Percentiles rank a stretch among this genome's conserved stretches.
Conservation (phyloP, 129 eudicot genomes). For the Calendula officinalis region DNA sequence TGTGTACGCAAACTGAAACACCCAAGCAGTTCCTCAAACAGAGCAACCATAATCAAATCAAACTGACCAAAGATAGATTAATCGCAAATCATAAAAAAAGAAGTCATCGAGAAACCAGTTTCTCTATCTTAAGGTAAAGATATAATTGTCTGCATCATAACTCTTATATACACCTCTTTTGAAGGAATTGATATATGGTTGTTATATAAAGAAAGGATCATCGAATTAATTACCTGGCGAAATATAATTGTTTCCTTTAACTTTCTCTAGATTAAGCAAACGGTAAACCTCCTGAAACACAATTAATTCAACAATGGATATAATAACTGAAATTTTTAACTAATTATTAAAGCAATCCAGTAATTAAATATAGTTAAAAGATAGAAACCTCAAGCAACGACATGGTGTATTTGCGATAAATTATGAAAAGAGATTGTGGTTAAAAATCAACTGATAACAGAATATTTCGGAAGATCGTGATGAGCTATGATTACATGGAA, state of each 20-base stretch:
- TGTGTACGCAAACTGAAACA: neutral
- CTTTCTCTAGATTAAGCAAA: conserved; percentile 25
- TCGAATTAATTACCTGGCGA: conserved; percentile 42
- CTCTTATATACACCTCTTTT: no score
- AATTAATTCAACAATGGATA: conserved; percentile 5
- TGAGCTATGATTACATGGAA: neutral
- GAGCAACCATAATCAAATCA: neutral
- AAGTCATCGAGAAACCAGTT: no score
- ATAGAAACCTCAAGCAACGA: conserved; percentile 41
- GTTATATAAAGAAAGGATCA: conserved; percentile 1
- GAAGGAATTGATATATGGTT: no score
- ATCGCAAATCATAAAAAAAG: no score
- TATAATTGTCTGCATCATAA: no score
- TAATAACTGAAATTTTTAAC: neutral
- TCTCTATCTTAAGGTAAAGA: no score
- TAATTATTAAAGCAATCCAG: neutral
- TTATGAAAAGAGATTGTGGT: neutral
- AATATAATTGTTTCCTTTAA: conserved; percentile 24
- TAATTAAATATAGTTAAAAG: neutral
- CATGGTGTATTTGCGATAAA: conserved; percentile 31
- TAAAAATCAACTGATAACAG: conserved; percentile 3
- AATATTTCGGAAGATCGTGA: neutral
- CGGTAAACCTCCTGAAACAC: conserved; percentile 38
- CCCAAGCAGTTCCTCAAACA: neutral
- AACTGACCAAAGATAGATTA: no score